These are phyloP conservation scores for Hirsutella minnesotensis DNA, from an alignment of 2,329 filamentous ascomycete genomes.

Conservation along the genomic window DNA sequence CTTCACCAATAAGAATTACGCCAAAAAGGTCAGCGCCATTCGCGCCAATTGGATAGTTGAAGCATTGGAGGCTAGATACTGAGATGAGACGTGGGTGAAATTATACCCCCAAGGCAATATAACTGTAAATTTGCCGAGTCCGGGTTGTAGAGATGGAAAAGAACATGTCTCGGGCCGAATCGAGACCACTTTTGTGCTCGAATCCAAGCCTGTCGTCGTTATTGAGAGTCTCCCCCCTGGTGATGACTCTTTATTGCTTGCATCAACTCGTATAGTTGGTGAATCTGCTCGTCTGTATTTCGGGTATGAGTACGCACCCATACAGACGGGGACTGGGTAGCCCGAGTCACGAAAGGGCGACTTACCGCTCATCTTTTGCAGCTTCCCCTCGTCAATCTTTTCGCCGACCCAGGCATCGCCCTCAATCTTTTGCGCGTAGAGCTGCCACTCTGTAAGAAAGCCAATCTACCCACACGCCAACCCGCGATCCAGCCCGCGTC, in stretches of 20 bases:
- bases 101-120: neutral
- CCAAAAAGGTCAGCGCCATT: slow-evolving; percentile 52
- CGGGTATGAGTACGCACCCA: neutral
- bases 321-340: neutral
- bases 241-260: slow-evolving; percentile 50
- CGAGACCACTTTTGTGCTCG: no score
- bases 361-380: slow-evolving; percentile 90
- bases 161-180: no score
- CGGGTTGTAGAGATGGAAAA: no score
- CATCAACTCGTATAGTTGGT: slow-evolving; percentile 91
- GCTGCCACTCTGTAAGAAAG: slow-evolving; percentile 92
- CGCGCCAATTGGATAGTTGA: slow-evolving; percentile 48
- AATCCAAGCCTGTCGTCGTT: no score
- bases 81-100: neutral
- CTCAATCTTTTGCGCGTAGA: slow-evolving; percentile 86
- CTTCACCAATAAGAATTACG: slow-evolving; percentile 54
- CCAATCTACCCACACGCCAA: slow-evolving; percentile 52
- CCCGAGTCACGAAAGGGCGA: no score
- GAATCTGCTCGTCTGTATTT: slow-evolving; percentile 71
- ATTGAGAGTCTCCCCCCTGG: slow-evolving; percentile 5
- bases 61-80: slow-evolving; percentile 23
- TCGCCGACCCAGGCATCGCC: slow-evolving; percentile 77
- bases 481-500: neutral
- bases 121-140: no score
- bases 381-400: slow-evolving; percentile 69